Evolutionary conservation across 148 eudicot species (phyloP), one percentile per base, ranked within the genome.

Genomic region (Persicaria tinctoria): DNA sequence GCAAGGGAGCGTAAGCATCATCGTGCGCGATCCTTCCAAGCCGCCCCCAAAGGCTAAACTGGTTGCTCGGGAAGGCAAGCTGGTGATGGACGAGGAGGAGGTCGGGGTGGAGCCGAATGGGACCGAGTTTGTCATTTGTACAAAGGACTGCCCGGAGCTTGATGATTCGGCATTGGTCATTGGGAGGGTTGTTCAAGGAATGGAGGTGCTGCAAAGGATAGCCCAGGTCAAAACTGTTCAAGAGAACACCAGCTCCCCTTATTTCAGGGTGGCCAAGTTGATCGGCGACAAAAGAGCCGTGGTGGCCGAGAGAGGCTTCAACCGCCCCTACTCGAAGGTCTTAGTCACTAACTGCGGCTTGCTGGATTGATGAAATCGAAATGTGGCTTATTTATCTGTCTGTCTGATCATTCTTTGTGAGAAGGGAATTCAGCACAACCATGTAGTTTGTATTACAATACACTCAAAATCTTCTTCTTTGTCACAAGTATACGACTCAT

Each of bases 261-360:
- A 91, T 80, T 94, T 94, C 92, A 94, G 72, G 72, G 72, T 68
- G 72, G 95, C 95, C n/a, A 90, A 90, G 84, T 73, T 90, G 73
- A 85, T 87, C n/a, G 93, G 92, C 45, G 97, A 94, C 77, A 94
- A 91, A 80, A 88, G 98, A 79, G 98, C 98, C 12, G 96, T 91
- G 7, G 98, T 94, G 48, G 97, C 98, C 53, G 98, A 94, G 72
- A 84, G 97, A 83, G 98, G 98, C 5, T 94, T 94, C 83, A 94
- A 94, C 77, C 85, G 98, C 51, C 98, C 97, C 20, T 94, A 94
- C 78, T 83, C 97, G 1, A 94, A 91, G 79, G 90, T 94, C 62
- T 56, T 82, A 8, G 82, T 92, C 73, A 87, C 90, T 8, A 91
- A 94, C 70, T 94, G 98, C 49, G 98, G 97, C 44, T 83, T 90